phyloP scores from a whole-genome alignment of 2,329 filamentous ascomycete genomes.

The Lanzia echinophila region DNA sequence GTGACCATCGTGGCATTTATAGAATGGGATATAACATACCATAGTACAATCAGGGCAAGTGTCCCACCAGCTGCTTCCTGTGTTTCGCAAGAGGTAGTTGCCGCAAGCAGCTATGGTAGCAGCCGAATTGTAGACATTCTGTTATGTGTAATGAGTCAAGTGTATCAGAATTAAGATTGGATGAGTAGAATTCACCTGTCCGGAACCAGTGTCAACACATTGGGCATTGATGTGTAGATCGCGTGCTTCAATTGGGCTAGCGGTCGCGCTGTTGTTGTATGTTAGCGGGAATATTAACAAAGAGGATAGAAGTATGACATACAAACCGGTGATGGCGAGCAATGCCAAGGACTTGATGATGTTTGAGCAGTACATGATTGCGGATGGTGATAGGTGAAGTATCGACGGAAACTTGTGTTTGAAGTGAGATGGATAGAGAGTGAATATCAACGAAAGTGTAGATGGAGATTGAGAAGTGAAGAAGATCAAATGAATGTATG shows the following conservation, averaged over 20 bases:
- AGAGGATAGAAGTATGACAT: neutral
- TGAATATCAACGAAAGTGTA: neutral
- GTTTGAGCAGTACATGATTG: neutral
- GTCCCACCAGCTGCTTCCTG: neutral
- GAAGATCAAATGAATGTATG: neutral
- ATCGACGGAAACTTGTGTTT: neutral
- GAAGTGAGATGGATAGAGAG: neutral
- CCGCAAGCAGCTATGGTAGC: neutral
- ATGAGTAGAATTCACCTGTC: neutral
- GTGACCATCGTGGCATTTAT: neutral
- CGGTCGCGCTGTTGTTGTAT: neutral
- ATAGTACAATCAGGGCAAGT: neutral
- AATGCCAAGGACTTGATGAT: neutral
- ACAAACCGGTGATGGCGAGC: conserved; percentile 2
- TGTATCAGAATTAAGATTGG: neutral
- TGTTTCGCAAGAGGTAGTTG: neutral
- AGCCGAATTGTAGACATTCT: neutral
- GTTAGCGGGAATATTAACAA: neutral
- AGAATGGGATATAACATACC: neutral
- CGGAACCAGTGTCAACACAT: neutral
- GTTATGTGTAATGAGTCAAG: neutral
- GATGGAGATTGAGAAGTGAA: neutral
- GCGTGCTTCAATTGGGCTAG: neutral
- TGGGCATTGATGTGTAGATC: neutral
- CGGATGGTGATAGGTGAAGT: neutral